These are phyloP conservation scores for Ophiostoma angusticollis DNA, from an alignment of 2,329 filamentous ascomycete genomes.

Conservation along the genomic window DNA sequence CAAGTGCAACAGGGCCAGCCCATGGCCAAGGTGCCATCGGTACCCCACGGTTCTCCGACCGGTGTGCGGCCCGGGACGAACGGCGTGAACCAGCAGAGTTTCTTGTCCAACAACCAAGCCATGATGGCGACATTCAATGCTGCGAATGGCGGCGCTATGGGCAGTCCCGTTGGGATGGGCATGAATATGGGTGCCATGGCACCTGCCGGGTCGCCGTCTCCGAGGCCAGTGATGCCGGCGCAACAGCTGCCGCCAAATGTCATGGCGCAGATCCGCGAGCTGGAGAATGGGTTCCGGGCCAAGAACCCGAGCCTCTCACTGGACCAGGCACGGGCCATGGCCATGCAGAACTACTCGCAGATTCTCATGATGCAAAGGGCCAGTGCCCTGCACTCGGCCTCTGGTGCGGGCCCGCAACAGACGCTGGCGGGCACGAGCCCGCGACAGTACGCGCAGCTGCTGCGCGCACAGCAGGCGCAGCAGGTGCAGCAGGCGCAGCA, in stretches of 20 bases:
- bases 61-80: conserved; percentile 26
- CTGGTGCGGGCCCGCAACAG: conserved; percentile 34
- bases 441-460: conserved; percentile 46
- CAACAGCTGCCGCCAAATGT: conserved; percentile 34
- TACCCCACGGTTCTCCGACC: conserved; percentile 21
- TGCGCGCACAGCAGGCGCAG: conserved; percentile 38
- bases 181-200: conserved; percentile 27
- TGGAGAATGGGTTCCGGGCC: conserved; percentile 38
- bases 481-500: conserved; percentile 28
- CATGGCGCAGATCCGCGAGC: conserved; percentile 34
- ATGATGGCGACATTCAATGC: conserved; percentile 38
- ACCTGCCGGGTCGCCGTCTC: conserved; percentile 32
- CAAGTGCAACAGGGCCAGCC: conserved; percentile 14
- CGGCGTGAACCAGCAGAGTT: conserved; percentile 38
- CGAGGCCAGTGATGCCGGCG: conserved; percentile 24
- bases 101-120: conserved; percentile 38
- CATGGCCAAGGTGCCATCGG: conserved; percentile 11
- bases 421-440: conserved; percentile 37
- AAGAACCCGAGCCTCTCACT: conserved; percentile 39
- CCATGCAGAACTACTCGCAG: conserved; percentile 36
- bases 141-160: conserved; percentile 29
- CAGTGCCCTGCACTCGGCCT: conserved; percentile 42
- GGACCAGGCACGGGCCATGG: conserved; percentile 37
- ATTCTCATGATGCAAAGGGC: conserved; percentile 34
- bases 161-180: conserved; percentile 30